Evolutionary conservation across 495 filamentous ascomycete species (phyloP).

Genomic region (Penicillium lagena): DNA sequence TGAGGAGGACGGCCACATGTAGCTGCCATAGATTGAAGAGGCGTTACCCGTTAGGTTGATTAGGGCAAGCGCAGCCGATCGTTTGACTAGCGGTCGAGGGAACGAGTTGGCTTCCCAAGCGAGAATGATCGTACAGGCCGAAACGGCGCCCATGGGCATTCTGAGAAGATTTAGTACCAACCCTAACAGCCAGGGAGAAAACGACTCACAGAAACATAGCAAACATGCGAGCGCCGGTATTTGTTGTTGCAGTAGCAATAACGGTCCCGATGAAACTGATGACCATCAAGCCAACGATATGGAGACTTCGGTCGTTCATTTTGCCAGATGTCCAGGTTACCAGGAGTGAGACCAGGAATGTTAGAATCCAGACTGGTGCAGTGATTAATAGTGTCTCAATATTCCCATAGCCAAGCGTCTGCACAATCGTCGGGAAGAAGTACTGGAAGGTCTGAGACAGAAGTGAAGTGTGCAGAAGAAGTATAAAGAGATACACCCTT

Average conservation of each 20-base stretch:
- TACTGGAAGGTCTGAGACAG: constrained; percentile 20
- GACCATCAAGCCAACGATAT: background rate
- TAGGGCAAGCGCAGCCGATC: constrained; percentile 14
- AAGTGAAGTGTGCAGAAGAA: constrained; percentile 17
- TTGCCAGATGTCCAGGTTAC: no score
- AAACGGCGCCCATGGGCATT: constrained; percentile 12
- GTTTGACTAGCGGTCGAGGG: constrained; percentile 15
- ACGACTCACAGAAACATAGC: constrained; percentile 13
- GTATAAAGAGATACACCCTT: constrained; percentile 16
- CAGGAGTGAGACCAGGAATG: constrained; percentile 17
- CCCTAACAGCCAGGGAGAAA: no score
- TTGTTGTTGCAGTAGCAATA: constrained; percentile 8
- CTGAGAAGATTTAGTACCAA: no score
- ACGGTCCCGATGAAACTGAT: constrained; percentile 13
- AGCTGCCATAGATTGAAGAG: constrained; percentile 16
- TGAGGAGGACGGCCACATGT: constrained; percentile 15
- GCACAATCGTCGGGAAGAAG: constrained; percentile 22
- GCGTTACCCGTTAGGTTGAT: constrained; percentile 18
- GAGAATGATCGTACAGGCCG: constrained; percentile 17
- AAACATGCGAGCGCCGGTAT: constrained; percentile 11
- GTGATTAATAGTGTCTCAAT: constrained; percentile 21
- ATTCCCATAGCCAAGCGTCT: constrained; percentile 22
- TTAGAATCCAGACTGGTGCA: constrained; percentile 22
- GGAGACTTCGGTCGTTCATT: no score
- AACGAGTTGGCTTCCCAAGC: constrained; percentile 15